Percentiles rank a stretch among this genome's conserved stretches.
phyloP scores from a whole-genome alignment of 441 rosid species.

The Eruca vesicaria region DNA sequence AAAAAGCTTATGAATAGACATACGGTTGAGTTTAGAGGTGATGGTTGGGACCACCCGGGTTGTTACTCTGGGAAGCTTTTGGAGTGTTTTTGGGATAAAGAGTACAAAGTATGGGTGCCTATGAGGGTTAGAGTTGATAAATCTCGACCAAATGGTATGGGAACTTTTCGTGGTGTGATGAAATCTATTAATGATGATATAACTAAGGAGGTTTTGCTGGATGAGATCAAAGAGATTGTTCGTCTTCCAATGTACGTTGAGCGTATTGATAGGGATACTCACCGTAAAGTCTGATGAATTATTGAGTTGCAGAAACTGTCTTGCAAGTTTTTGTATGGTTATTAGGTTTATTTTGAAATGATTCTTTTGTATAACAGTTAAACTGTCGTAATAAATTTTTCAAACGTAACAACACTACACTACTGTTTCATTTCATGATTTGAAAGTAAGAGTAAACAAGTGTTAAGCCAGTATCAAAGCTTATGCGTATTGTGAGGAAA shows the following conservation, averaged over 20 bases:
- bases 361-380: too few relatives aligned
- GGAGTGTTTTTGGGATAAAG: constrained; percentile 77
- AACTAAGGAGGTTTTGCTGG: constrained; percentile 69
- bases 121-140: constrained; percentile 83
- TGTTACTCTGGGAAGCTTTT: constrained; percentile 70
- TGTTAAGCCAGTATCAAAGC: background rate
- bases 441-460: background rate
- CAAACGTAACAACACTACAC: background rate
- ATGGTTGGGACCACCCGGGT: constrained; percentile 53
- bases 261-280: constrained; percentile 43
- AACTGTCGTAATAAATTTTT: background rate
- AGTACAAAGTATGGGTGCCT: constrained; percentile 55
- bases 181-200: constrained; percentile 79
- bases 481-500: background rate
- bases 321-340: background rate
- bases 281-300: background rate
- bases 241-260: constrained; percentile 88
- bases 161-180: constrained; percentile 70
- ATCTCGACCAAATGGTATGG: constrained; percentile 63
- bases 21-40: constrained; percentile 69
- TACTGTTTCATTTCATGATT: background rate
- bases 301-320: background rate
- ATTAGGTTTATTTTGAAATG: background rate
- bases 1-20: constrained; percentile 79
- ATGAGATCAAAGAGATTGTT: constrained; percentile 71